phyloP scores from a whole-genome alignment of 257 asterid genomes.

The Plectranthus barbatus region DNA sequence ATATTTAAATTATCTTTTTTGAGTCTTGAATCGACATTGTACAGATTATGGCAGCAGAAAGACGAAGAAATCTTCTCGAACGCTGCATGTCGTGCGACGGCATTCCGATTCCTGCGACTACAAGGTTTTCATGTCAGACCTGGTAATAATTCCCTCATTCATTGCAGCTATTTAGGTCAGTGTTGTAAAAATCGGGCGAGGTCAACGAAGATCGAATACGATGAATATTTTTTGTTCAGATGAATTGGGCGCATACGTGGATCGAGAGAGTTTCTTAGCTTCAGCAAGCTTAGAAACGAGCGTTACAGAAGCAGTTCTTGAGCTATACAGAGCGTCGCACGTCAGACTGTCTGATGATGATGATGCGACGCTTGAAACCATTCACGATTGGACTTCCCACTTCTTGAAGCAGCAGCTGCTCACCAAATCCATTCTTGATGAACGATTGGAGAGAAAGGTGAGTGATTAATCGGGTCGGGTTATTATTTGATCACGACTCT shows the following conservation, averaged over 20 bases:
- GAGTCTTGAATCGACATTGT: too few species aligned
- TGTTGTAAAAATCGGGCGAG: too few species aligned
- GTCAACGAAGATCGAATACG: too few species aligned
- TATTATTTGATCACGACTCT: too few species aligned
- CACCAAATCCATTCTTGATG: constrained; percentile 2
- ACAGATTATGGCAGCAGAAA: constrained; percentile 15
- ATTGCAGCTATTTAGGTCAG: too few species aligned
- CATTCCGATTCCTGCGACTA: constrained; percentile 25
- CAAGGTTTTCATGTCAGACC: constrained; percentile 14
- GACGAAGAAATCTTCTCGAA: constrained; percentile 17
- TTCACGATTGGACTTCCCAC: constrained; percentile 21
- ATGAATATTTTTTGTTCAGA: too few species aligned
- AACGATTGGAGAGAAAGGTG: constrained; percentile 16
- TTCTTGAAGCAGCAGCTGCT: constrained; percentile 22
- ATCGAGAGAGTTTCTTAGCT: constrained; percentile 8
- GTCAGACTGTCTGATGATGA: constrained; percentile 9
- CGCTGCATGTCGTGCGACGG: constrained; percentile 16
- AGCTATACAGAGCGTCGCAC: constrained; percentile 32
- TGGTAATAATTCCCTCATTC: constrained; percentile 14
- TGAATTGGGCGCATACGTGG: constrained; percentile 13
- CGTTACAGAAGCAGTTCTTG: constrained; percentile 10
- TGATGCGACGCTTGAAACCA: constrained; percentile 14
- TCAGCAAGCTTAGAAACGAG: not conserved
- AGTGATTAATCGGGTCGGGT: too few species aligned
- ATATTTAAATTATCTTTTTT: too few species aligned